phyloP scores from a whole-genome alignment of 75 land plant species.

The Adiantum capillusveneris region DNA sequence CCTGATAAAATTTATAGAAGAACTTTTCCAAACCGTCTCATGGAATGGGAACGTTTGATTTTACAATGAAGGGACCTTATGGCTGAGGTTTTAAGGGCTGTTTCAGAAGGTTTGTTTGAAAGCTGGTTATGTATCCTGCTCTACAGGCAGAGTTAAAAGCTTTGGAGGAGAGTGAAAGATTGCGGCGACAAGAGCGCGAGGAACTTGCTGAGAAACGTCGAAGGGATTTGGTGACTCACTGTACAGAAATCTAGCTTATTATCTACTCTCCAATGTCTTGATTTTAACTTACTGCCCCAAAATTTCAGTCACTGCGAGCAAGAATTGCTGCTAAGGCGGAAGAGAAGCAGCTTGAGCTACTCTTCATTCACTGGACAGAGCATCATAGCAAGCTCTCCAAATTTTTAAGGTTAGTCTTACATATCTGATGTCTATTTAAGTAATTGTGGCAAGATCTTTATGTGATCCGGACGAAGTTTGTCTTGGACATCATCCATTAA shows the following conservation, averaged over 20 bases:
- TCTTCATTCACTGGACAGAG: constrained; percentile 84
- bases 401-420: constrained; percentile 67
- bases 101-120: background rate
- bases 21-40: too few species aligned
- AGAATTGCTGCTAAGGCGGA: constrained; percentile 81
- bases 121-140: background rate
- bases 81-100: too few species aligned
- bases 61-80: too few species aligned
- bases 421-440: too few species aligned
- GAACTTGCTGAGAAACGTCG: constrained; percentile 72
- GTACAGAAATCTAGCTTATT: background rate
- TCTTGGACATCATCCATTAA: too few species aligned
- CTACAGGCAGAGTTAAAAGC: constrained; percentile 85
- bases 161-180: constrained; percentile 88
- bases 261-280: too few species aligned
- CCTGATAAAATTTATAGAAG: too few species aligned
- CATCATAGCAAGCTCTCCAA: constrained; percentile 74
- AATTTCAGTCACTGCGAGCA: constrained; percentile 74
- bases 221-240: constrained; percentile 59
- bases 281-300: too few species aligned
- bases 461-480: too few species aligned
- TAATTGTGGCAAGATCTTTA: too few species aligned
- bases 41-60: too few species aligned
- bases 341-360: constrained; percentile 74
- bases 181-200: constrained; percentile 85